Evolutionary conservation across 208 protist species (phyloP), one percentile per base, ranked within the genome.

Genomic region (Trypanosomatidae sp.): DNA sequence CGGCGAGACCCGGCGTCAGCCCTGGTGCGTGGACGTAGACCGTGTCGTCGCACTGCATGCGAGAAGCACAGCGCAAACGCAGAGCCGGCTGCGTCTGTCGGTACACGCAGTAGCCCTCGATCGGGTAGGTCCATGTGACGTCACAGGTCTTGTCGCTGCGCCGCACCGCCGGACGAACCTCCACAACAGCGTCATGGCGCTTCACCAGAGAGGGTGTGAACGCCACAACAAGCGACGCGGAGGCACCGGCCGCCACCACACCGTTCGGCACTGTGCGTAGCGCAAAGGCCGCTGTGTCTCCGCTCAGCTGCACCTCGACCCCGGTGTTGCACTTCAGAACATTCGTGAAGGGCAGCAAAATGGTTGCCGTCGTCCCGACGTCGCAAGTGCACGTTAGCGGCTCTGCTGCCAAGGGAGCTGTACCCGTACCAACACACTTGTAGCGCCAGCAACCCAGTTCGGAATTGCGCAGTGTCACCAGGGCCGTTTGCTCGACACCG

Each of bases 371-470:
- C 36, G 79, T 62, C 36, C 84, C 84, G 1, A 94, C 80, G 41
- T 87, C 81, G 66, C 86, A 85, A 30, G 73, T 71, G 73, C 91
- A 90, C 49, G 77, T 69, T 17, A 76, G 73, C 56, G 77, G 74
- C 50, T 88, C 79, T 72, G 77, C 84, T 7, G 80, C 58, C 53
- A 76, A 73, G 6, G 96, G 96, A 10, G 73, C 60, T 0, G 73
- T 69, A 50, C 96, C 96, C 12, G 77, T 74, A 60, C 95, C 96
- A 17, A 49, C 74, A 80, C 84, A 92, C 22, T 39, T 55, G 81
- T 95, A 98, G 50, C 84, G 74, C 95, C 95, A 98, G 79, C 88
- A 79, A 22, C 91, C 94, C 30, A 93, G 74, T 43, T 86, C 71
- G 7, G 80, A 73, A 75, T 96, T 79, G 28, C 80, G 82, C 49